Evolutionary conservation across 805 yeast genomes (phyloP), one percentile per base, ranked within the genome.

Genomic region (Nakazawaea anatomiae): DNA sequence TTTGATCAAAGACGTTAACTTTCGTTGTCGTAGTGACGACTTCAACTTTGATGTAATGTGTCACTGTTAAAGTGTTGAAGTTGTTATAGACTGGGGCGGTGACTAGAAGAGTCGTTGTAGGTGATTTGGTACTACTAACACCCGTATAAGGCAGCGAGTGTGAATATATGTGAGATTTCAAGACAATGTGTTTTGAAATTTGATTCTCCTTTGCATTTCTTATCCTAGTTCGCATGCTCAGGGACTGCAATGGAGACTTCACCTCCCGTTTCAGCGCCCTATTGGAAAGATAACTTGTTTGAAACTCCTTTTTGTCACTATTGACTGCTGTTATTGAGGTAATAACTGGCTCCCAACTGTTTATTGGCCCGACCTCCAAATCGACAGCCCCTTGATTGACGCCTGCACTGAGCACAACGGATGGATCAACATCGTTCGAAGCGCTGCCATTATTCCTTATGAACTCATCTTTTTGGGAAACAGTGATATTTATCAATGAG

Each of bases 391-490:
- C 25, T 18, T 18, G 25, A 18, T 18, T 18, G 25, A 18, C 25
- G 25, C 25, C 25, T 18, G 25, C 25, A 18, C 25, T 18, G 25
- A 18, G 25, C 25, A 18, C 50, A 14, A 40, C 12, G 7, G 40
- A 46, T 5, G 50, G 50, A 3, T 46, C 50, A 9, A 18, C 4
- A 28, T 47, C 41, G 29, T 63, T 53, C 3, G 63, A 64, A 7
- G 58, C 60, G 36, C 54, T 46, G 49, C 57, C 50, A 43, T 27
- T 44, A 32, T 44, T 40, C 52, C 48, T 44, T 11, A 10, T 9
- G 18, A 49, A 40, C 30, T 49, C 52, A 32, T 44, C 45, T 5
- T 39, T 42, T 11, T 11, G 39, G n/a, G 6, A 8, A n/a, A 10
- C 45, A 12, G 30, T 29, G 25, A 5, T 36, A 11, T 41, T 32